Evolutionary conservation across 2,329 filamentous ascomycete genomes (phyloP).

Genomic region (Paramyrothecium roridum): DNA sequence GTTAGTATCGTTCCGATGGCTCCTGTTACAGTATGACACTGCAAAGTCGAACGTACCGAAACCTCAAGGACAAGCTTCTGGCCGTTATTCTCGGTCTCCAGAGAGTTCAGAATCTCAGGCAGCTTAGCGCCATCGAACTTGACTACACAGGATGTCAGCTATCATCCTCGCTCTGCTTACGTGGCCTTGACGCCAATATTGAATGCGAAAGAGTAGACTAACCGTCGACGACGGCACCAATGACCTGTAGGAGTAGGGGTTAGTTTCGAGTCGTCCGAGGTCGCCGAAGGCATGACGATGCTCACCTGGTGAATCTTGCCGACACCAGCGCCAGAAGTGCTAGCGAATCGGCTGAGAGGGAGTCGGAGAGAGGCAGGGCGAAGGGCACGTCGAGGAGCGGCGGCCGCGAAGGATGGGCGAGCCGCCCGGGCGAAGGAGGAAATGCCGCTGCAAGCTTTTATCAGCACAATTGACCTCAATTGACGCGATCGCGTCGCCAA

Average conservation of each 20-base stretch:
- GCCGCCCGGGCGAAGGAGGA: slow-evolving; percentile 61
- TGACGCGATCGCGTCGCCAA: slow-evolving; percentile 23
- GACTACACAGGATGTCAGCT: slow-evolving; percentile 55
- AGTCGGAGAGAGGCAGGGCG: slow-evolving; percentile 54
- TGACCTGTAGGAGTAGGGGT: slow-evolving; percentile 72
- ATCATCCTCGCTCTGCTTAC: background rate
- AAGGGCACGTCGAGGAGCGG: slow-evolving; percentile 54
- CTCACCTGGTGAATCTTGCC: slow-evolving; percentile 69
- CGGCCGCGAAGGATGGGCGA: slow-evolving; percentile 58
- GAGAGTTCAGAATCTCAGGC: slow-evolving; percentile 94
- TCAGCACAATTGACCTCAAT: slow-evolving; percentile 51
- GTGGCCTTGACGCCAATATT: slow-evolving; percentile 7
- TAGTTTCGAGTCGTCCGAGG: slow-evolving; percentile 14
- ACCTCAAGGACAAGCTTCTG: slow-evolving; percentile 96
- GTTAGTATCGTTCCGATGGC: slow-evolving; percentile 26
- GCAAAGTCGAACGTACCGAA: slow-evolving; percentile 60
- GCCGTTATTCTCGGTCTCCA: slow-evolving; percentile 86
- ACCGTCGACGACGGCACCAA: slow-evolving; percentile 99
- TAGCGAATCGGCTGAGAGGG: slow-evolving; percentile 56
- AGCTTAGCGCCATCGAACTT: slow-evolving; percentile 96
- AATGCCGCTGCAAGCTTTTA: slow-evolving; percentile 55
- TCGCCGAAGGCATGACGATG: slow-evolving; percentile 9
- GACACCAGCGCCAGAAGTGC: slow-evolving; percentile 54
- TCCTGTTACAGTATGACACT: slow-evolving; percentile 3
- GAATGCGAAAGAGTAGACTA: slow-evolving; percentile 39